phyloP scores from a whole-genome alignment of 1,284 basidiomycete species.

The Sporisorium graminicola region DNA sequence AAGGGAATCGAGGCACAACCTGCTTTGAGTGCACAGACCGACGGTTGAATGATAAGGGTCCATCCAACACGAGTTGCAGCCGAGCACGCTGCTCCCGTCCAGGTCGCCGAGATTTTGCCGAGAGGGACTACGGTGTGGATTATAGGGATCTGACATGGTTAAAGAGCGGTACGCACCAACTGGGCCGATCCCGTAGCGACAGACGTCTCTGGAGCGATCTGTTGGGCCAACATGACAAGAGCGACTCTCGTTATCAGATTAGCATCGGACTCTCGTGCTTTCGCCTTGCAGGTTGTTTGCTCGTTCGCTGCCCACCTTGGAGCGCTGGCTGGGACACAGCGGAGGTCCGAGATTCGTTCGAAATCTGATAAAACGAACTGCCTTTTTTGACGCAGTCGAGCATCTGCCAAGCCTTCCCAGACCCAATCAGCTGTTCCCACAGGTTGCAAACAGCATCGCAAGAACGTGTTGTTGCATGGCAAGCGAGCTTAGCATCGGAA shows the following conservation, averaged over 20 bases:
- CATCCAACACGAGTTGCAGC: too few relatives aligned
- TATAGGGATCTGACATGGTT: background rate
- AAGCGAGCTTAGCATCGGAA: background rate
- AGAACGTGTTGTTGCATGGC: background rate
- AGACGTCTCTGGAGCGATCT: constrained; percentile 5
- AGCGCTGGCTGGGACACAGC: background rate
- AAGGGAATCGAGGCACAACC: background rate
- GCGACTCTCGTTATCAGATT: constrained; percentile 8
- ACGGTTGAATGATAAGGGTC: background rate
- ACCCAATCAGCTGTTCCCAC: constrained; percentile 5
- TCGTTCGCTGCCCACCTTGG: background rate
- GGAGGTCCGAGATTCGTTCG: background rate
- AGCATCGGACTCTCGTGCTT: background rate
- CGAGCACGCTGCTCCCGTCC: background rate
- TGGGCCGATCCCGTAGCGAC: too few relatives aligned
- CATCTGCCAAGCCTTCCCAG: constrained; percentile 7
- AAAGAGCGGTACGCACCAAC: too few relatives aligned
- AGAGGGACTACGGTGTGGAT: background rate
- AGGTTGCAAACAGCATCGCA: background rate
- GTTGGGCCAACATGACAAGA: background rate
- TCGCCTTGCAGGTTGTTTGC: background rate
- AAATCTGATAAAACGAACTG: constrained; percentile 19
- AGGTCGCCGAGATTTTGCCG: constrained; percentile 4
- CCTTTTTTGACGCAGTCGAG: constrained; percentile 18
- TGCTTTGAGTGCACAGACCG: background rate